These are phyloP conservation scores for Austroboletus eburneus DNA, from an alignment of 768 basidiomycete genomes.

Conservation along the genomic window DNA sequence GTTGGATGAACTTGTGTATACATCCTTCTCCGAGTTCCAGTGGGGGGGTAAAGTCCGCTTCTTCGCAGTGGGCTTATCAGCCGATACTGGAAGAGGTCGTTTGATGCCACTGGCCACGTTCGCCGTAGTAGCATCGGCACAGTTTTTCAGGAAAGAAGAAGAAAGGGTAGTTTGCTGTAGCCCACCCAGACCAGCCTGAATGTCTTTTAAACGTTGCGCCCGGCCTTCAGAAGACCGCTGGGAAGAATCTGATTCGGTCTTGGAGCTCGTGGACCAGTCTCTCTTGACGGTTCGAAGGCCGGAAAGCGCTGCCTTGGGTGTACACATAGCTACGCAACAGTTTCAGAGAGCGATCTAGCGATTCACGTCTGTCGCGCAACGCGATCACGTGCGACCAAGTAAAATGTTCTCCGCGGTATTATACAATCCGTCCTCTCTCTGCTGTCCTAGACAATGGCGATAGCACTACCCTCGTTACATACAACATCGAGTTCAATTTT, in stretches of 20 bases:
- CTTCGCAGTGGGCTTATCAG: slow-evolving; percentile 35
- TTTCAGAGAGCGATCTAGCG: neutral
- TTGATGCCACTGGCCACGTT: slow-evolving; percentile 30
- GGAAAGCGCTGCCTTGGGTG: slow-evolving; percentile 41
- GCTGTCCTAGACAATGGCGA: too few species aligned
- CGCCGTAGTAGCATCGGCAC: slow-evolving; percentile 10
- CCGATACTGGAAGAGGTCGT: slow-evolving; percentile 24
- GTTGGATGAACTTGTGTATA: slow-evolving; percentile 35
- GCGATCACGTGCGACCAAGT: slow-evolving; percentile 24
- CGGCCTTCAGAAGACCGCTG: slow-evolving; percentile 22
- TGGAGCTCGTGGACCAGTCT: slow-evolving; percentile 55
- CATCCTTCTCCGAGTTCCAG: slow-evolving; percentile 38
- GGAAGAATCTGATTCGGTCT: slow-evolving; percentile 18
- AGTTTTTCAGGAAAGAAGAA: slow-evolving; percentile 10
- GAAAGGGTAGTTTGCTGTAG: slow-evolving; percentile 31
- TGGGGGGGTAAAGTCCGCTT: slow-evolving; percentile 54
- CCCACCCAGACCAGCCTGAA: slow-evolving; percentile 52
- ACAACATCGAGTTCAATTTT: too few species aligned
- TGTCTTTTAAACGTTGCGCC: slow-evolving; percentile 48
- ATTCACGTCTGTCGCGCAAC: slow-evolving; percentile 1
- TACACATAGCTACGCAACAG: slow-evolving; percentile 19
- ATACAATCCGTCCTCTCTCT: too few species aligned
- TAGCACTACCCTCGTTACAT: too few species aligned
- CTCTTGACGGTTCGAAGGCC: slow-evolving; percentile 59
- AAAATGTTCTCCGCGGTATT: too few species aligned